Evolutionary conservation across 768 basidiomycete species (phyloP).

Genomic region (Gloeostereum incarnatum): DNA sequence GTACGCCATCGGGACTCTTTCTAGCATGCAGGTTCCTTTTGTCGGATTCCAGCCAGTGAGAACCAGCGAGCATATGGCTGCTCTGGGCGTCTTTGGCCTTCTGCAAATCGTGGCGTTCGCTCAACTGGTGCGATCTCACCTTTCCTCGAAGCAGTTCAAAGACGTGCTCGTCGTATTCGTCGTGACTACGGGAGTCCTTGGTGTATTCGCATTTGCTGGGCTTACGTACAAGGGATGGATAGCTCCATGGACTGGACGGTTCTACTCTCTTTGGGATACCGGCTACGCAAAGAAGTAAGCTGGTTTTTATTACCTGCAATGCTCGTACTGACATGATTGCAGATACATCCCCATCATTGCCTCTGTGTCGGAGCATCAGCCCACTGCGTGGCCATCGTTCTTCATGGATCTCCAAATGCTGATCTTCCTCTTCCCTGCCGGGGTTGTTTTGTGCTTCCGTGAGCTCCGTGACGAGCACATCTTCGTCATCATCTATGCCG

Average conservation of each 20-base stretch:
- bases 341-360: slow-evolving; percentile 97
- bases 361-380: slow-evolving; percentile 98
- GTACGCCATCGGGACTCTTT: slow-evolving; percentile 95
- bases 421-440: slow-evolving; percentile 96
- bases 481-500: slow-evolving; percentile 97
- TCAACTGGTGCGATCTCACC: slow-evolving; percentile 79
- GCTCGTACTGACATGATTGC: slow-evolving; percentile 8
- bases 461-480: slow-evolving; percentile 93
- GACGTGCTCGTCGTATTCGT: slow-evolving; percentile 64
- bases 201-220: slow-evolving; percentile 61
- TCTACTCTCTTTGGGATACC: slow-evolving; percentile 99
- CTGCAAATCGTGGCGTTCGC: slow-evolving; percentile 94
- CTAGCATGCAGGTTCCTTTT: slow-evolving; percentile 99
- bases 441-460: slow-evolving; percentile 90
- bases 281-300: slow-evolving; percentile 94
- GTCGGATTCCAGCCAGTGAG: slow-evolving; percentile 98
- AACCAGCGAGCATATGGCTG: slow-evolving; percentile 98
- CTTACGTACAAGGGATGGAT: slow-evolving; percentile 93
- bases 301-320: slow-evolving; percentile 7
- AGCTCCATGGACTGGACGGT: slow-evolving; percentile 99
- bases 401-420: slow-evolving; percentile 99
- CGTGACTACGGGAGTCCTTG: slow-evolving; percentile 61
- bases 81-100: slow-evolving; percentile 92
- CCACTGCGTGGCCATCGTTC: slow-evolving; percentile 99
- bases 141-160: slow-evolving; percentile 91